phyloP scores from a whole-genome alignment of 1,139 yeast species.

The Taphrina pruni region DNA sequence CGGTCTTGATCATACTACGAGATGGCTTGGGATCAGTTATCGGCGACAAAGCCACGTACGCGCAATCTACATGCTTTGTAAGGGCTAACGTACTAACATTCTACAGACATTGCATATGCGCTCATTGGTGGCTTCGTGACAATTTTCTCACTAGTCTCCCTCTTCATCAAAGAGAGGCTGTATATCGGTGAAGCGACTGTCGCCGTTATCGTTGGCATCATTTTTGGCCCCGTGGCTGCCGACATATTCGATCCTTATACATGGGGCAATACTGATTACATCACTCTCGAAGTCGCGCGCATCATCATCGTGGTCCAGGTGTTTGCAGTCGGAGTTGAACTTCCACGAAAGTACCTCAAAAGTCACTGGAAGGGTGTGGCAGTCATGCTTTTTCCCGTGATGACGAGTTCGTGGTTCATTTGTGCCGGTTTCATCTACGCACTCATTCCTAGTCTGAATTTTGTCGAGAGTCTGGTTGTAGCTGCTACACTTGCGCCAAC shows the following conservation, averaged over 20 bases:
- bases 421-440: slow-evolving; percentile 86
- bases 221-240: slow-evolving; percentile 78
- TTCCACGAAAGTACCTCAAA: slow-evolving; percentile 90
- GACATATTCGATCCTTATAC: slow-evolving; percentile 81
- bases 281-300: slow-evolving; percentile 87
- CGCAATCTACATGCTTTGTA: background rate
- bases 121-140: slow-evolving; percentile 89
- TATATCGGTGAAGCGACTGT: slow-evolving; percentile 95
- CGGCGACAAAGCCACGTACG: slow-evolving; percentile 31
- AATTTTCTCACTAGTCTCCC: slow-evolving; percentile 83
- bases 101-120: slow-evolving; percentile 76
- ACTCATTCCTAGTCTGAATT: slow-evolving; percentile 79
- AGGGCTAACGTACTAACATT: background rate
- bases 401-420: slow-evolving; percentile 92
- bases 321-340: slow-evolving; percentile 95
- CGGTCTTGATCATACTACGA: background rate
- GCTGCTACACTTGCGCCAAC: slow-evolving; percentile 97
- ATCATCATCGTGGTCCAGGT: slow-evolving; percentile 90
- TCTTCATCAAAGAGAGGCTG: slow-evolving; percentile 84
- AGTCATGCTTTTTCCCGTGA: slow-evolving; percentile 81
- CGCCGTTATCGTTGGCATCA: slow-evolving; percentile 87
- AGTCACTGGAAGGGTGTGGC: slow-evolving; percentile 87
- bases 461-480: slow-evolving; percentile 75
- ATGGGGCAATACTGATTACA: slow-evolving; percentile 90
- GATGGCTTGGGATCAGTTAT: slow-evolving; percentile 26